These are phyloP conservation scores for Trifolium pratense DNA, from an alignment of 306 rosid species.

Conservation along the genomic window DNA sequence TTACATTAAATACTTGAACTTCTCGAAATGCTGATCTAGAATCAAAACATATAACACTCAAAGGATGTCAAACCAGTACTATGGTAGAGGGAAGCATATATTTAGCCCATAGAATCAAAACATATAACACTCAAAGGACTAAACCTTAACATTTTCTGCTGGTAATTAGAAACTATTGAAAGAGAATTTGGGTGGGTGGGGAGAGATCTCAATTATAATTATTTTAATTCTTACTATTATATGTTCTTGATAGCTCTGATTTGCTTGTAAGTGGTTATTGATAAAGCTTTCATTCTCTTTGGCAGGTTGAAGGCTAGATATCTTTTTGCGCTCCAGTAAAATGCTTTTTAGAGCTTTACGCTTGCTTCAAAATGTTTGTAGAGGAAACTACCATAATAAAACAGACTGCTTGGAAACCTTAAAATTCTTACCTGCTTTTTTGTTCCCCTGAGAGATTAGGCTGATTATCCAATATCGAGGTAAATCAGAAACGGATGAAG, in stretches of 20 bases:
- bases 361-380: constrained; percentile 30
- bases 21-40: constrained; percentile 7
- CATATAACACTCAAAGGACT: no score
- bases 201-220: background rate
- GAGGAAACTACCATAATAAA: constrained; percentile 39
- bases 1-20: constrained; percentile 2
- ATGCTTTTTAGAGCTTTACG: constrained; percentile 8
- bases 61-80: background rate
- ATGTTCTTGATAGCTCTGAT: constrained; percentile 24
- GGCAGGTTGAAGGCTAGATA: constrained; percentile 49
- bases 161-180: background rate
- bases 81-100: constrained; percentile 3
- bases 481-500: background rate
- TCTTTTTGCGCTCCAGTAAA: constrained; percentile 22
- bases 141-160: constrained; percentile 5
- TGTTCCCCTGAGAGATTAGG: background rate
- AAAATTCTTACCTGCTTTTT: constrained; percentile 14
- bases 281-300: constrained; percentile 21
- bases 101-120: no score
- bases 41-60: background rate
- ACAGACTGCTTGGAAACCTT: constrained; percentile 29
- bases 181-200: background rate
- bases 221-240: background rate
- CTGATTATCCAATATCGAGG: background rate
- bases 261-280: constrained; percentile 18